These are phyloP conservation scores for Fraxinus greggii DNA, from an alignment of 305 asterid genomes.

Conservation along the genomic window DNA sequence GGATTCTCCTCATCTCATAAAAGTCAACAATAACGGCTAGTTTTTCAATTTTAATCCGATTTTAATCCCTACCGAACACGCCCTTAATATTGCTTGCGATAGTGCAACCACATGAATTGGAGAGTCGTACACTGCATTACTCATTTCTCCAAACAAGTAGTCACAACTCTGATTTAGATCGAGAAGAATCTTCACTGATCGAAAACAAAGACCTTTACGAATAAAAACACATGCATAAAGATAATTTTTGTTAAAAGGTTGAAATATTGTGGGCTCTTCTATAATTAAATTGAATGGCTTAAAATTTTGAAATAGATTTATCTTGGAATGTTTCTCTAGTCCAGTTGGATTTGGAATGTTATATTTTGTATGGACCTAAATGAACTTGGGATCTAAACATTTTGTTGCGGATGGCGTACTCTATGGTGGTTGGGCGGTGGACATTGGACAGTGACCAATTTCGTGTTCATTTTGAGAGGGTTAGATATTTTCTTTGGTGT, in stretches of 20 bases:
- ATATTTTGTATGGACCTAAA: slow-evolving; percentile 26
- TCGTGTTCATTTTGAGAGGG: neutral
- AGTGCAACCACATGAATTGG: too few species aligned
- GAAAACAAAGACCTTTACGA: neutral
- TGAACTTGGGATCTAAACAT: slow-evolving; percentile 11
- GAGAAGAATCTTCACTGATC: neutral
- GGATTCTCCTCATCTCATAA: too few species aligned
- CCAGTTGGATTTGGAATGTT: slow-evolving; percentile 19
- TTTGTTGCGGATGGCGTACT: neutral
- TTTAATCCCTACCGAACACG: too few species aligned
- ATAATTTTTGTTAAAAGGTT: neutral
- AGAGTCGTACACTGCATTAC: neutral
- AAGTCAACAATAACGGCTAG: too few species aligned
- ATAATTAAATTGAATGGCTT: slow-evolving; percentile 3
- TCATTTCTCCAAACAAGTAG: neutral
- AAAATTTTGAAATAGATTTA: neutral
- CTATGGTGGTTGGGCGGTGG: neutral
- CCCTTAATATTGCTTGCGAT: too few species aligned
- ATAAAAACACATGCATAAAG: neutral
- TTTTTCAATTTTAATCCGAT: too few species aligned
- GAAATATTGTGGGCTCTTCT: neutral
- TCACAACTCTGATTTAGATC: neutral
- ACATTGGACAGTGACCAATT: neutral
- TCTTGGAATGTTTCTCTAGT: neutral
- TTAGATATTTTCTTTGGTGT: neutral